Conservation (phyloP, 1,284 basidiomycete species). For the Xerocomus minutiporus region DNA sequence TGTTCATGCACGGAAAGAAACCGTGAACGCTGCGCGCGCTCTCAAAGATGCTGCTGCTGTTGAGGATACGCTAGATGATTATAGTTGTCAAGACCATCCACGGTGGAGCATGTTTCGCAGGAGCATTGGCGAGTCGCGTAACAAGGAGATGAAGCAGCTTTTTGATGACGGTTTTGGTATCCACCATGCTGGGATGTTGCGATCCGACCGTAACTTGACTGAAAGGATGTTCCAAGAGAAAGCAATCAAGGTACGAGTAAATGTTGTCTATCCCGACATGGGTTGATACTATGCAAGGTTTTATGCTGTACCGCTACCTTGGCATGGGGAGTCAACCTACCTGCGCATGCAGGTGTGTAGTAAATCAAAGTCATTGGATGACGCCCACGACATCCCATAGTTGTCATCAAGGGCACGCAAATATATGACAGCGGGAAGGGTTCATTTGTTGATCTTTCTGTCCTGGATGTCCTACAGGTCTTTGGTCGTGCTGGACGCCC, state of each 20-base stretch:
- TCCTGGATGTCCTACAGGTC: conserved; percentile 95
- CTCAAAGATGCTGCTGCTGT: conserved; percentile 77
- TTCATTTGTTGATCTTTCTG: conserved; percentile 88
- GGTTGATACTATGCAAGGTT: conserved; percentile 52
- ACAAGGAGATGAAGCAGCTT: conserved; percentile 96
- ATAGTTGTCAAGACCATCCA: conserved; percentile 78
- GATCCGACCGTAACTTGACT: conserved; percentile 92
- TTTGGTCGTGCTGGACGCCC: conserved; percentile 98
- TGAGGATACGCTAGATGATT: conserved; percentile 74
- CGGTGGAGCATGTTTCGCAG: conserved; percentile 73
- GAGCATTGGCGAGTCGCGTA: conserved; percentile 76
- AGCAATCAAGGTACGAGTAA: conserved; percentile 75
- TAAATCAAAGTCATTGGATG: conserved; percentile 7
- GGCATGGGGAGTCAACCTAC: conserved; percentile 99
- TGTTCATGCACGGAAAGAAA: conserved; percentile 97
- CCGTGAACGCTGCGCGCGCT: conserved; percentile 88
- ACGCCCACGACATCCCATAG: conserved; percentile 37
- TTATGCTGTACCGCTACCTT: conserved; percentile 97
- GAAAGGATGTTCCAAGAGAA: conserved; percentile 91
- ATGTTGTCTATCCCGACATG: background rate
- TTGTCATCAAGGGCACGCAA: conserved; percentile 97
- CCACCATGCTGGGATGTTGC: conserved; percentile 98
- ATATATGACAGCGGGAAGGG: conserved; percentile 90
- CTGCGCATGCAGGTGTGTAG: conserved; percentile 87
- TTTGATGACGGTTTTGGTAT: conserved; percentile 95